These are phyloP conservation scores for Elaeagnus macrophylla DNA, from an alignment of 306 rosid genomes.

Conservation along the genomic window DNA sequence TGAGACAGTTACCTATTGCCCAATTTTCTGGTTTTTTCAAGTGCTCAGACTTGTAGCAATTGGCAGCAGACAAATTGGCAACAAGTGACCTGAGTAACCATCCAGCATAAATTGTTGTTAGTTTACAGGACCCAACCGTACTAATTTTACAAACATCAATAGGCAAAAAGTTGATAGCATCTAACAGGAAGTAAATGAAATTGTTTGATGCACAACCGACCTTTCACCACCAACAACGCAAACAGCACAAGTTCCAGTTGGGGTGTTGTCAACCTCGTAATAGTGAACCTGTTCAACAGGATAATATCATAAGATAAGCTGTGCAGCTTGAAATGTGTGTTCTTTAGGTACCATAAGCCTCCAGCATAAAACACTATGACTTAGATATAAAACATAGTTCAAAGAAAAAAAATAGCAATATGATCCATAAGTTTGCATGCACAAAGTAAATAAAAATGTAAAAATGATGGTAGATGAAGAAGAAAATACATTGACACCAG, in stretches of 20 bases:
- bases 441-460: not conserved
- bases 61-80: constrained; percentile 94
- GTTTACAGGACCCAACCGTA: too few species aligned
- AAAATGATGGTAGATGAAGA: constrained; percentile 9
- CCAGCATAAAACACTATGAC: not conserved
- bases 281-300: constrained; percentile 56
- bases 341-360: not conserved
- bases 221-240: constrained; percentile 91
- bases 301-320: not conserved
- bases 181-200: not conserved
- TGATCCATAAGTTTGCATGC: too few species aligned
- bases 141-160: not conserved
- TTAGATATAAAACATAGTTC: too few species aligned
- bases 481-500: constrained; percentile 72
- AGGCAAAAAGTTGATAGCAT: not conserved
- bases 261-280: constrained; percentile 68
- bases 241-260: constrained; percentile 94
- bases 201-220: constrained; percentile 23
- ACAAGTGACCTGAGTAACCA: constrained; percentile 57
- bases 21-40: constrained; percentile 81
- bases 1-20: constrained; percentile 55
- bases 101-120: not conserved
- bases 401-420: not conserved
- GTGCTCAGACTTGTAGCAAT: constrained; percentile 86
- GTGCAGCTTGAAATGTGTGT: not conserved